phyloP scores from a whole-genome alignment of 495 filamentous ascomycete genomes.

The Trichocladium uniseriatum region DNA sequence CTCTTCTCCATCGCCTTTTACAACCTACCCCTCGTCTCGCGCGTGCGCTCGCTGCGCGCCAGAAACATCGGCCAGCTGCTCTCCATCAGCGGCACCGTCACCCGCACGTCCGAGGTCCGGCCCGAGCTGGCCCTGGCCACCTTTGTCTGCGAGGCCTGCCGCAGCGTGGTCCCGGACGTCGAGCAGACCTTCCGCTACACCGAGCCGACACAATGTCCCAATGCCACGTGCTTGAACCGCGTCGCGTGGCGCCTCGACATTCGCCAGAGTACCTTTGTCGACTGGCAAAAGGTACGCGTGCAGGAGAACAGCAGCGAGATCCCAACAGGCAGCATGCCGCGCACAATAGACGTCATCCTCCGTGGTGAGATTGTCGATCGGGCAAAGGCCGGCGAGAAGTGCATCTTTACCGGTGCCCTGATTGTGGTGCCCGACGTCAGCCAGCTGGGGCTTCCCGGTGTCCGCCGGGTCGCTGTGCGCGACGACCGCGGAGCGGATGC shows the following conservation, averaged over 20 bases:
- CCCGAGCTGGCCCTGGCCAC: conserved; percentile 88
- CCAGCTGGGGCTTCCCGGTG: conserved; percentile 83
- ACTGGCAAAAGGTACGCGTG: conserved; percentile 97
- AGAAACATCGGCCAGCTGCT: conserved; percentile 84
- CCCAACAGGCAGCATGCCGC: conserved; percentile 95
- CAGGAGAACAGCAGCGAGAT: conserved; percentile 98
- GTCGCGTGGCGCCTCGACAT: conserved; percentile 90
- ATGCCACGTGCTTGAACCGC: conserved; percentile 81
- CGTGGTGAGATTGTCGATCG: conserved; percentile 96
- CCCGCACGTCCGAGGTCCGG: conserved; percentile 90
- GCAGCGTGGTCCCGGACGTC: conserved; percentile 70
- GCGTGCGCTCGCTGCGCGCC: conserved; percentile 81
- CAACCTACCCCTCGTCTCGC: conserved; percentile 87
- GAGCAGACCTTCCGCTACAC: conserved; percentile 98
- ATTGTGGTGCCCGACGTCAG: conserved; percentile 98
- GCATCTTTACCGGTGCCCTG: conserved; percentile 89
- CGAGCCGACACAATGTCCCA: conserved; percentile 92
- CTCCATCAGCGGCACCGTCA: conserved; percentile 93
- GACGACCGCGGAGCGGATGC: conserved; percentile 76
- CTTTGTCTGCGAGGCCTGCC: conserved; percentile 84
- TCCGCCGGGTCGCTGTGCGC: conserved; percentile 73
- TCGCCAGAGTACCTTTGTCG: conserved; percentile 91
- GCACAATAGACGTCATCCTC: conserved; percentile 96
- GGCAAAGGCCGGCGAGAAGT: conserved; percentile 94
- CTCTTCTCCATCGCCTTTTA: conserved; percentile 93